These are phyloP conservation scores for Tylopilus balloui DNA, from an alignment of 768 basidiomycete species.

Conservation along the genomic window DNA sequence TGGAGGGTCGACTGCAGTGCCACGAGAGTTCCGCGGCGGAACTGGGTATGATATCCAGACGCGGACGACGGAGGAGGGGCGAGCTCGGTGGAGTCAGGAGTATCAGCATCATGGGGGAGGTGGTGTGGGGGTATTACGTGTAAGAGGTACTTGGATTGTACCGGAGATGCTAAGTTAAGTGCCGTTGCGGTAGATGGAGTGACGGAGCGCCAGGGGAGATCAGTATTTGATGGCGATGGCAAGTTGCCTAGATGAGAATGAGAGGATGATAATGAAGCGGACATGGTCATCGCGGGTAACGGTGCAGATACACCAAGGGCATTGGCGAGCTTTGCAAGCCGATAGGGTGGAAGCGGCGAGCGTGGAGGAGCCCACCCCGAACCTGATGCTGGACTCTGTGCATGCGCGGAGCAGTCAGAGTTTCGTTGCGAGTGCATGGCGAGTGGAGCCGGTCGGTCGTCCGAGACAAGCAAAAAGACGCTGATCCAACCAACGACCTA, in stretches of 20 bases:
- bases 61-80: slow-evolving; percentile 52
- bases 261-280: slow-evolving; percentile 12
- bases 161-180: slow-evolving; percentile 34
- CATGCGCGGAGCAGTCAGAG: slow-evolving; percentile 8
- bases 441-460: neutral
- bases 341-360: slow-evolving; percentile 67
- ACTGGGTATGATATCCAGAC: slow-evolving; percentile 75
- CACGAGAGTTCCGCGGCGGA: slow-evolving; percentile 80
- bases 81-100: slow-evolving; percentile 39
- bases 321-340: slow-evolving; percentile 79
- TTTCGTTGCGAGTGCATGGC: slow-evolving; percentile 15
- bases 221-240: slow-evolving; percentile 18
- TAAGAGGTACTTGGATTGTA: slow-evolving; percentile 66
- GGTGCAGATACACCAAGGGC: slow-evolving; percentile 80
- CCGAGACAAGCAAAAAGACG: neutral
- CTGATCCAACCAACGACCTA: slow-evolving; percentile 2
- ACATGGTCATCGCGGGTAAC: slow-evolving; percentile 45
- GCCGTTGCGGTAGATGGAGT: slow-evolving; percentile 44
- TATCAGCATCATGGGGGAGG: slow-evolving; percentile 60
- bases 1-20: slow-evolving; percentile 82
- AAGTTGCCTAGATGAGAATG: slow-evolving; percentile 12
- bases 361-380: slow-evolving; percentile 58
- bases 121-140: slow-evolving; percentile 78
- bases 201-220: slow-evolving; percentile 45
- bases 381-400: slow-evolving; percentile 8